These are phyloP conservation scores for Camelina hispida DNA, from an alignment of 345 rosid genomes.

Conservation along the genomic window DNA sequence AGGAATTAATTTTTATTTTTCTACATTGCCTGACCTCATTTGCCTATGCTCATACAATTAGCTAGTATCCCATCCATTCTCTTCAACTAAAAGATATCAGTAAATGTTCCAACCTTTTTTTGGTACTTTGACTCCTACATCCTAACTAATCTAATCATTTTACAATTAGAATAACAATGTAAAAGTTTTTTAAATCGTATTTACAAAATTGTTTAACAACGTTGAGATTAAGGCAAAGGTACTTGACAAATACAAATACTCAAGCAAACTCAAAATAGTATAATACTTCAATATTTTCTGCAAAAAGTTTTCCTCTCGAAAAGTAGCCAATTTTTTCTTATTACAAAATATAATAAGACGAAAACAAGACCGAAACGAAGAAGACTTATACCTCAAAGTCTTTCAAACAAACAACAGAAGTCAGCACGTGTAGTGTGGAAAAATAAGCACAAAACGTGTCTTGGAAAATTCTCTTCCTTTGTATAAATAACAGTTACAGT, in stretches of 20 bases:
- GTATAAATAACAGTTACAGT: slow-evolving; percentile 34
- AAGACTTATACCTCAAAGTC: slow-evolving; percentile 17
- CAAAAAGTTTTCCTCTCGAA: not conserved
- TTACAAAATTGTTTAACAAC: not conserved
- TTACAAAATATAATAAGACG: not conserved
- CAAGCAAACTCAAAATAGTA: not conserved
- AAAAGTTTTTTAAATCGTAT: too few species aligned
- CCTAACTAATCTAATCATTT: slow-evolving; percentile 23
- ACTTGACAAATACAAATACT: not conserved
- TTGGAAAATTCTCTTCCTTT: not conserved
- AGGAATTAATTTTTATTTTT: too few species aligned
- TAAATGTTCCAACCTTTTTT: slow-evolving; percentile 12
- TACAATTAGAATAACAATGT: slow-evolving; percentile 10
- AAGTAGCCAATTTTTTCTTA: not conserved
- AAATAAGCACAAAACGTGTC: slow-evolving; percentile 24
- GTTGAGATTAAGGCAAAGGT: too few species aligned
- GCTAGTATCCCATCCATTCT: slow-evolving; percentile 7
- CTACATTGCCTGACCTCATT: too few species aligned
- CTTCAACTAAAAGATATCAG: not conserved
- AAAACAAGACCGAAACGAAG: not conserved
- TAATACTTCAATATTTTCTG: not conserved
- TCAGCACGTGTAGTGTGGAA: slow-evolving; percentile 38
- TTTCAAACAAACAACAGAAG: not conserved
- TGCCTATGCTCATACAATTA: slow-evolving; percentile 9
- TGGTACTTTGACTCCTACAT: slow-evolving; percentile 17